Conservation (phyloP, 208 protist genomes). For the Trypanosomatidae sp. region DNA sequence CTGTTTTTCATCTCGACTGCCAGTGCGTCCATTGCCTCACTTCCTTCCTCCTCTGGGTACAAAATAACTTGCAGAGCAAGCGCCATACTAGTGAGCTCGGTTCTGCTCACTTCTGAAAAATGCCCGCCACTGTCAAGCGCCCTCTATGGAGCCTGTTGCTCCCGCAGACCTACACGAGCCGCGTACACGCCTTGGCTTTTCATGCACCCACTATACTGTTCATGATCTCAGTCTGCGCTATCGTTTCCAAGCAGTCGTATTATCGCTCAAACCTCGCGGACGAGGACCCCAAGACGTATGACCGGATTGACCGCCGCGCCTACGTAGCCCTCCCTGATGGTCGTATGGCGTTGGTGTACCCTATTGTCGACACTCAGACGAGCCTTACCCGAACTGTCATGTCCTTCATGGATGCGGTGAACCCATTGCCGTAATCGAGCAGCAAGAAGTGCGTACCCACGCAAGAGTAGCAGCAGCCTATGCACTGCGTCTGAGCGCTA, state of each 20-base stretch:
- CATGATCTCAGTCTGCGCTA: constrained; percentile 57
- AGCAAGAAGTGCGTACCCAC: background rate
- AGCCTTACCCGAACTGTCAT: constrained; percentile 74
- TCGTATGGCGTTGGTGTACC: constrained; percentile 90
- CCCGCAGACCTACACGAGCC: constrained; percentile 72
- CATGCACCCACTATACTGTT: constrained; percentile 78
- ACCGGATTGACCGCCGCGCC: constrained; percentile 87
- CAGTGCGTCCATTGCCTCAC: constrained; percentile 6
- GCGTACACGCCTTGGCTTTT: constrained; percentile 66
- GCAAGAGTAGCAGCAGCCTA: background rate
- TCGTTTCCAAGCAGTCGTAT: constrained; percentile 84
- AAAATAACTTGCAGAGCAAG: no score
- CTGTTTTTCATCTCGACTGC: background rate
- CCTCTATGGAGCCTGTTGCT: constrained; percentile 77
- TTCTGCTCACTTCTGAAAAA: constrained; percentile 5
- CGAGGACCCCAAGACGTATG: constrained; percentile 78
- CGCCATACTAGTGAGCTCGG: background rate
- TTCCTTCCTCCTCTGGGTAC: constrained; percentile 12
- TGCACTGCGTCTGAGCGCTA: background rate
- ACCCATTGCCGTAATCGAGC: constrained; percentile 67
- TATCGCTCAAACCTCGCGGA: constrained; percentile 82
- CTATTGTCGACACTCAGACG: constrained; percentile 83
- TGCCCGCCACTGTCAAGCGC: constrained; percentile 63
- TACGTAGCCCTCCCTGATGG: constrained; percentile 91
- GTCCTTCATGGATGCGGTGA: constrained; percentile 81